Base-by-base conservation (phyloP, 805 yeast genomes). In the Torulaspora gathmanii region DNA sequence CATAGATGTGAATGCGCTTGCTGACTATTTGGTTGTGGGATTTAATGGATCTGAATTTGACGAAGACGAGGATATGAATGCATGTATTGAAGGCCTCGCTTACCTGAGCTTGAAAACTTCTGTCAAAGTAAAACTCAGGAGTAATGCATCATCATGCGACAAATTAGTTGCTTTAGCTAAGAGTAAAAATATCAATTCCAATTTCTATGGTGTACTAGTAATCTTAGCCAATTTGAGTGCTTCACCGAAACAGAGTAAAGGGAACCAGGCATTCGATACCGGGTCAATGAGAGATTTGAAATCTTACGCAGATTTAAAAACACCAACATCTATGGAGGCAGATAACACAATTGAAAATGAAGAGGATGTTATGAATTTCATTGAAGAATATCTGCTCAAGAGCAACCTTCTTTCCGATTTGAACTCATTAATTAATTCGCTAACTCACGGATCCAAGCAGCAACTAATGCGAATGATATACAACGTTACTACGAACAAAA, bases 61-160 rank as follows among this genome's bases (percentile, higher is more conserved):
- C 3, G 43, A 43, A 5, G 26, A 33, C 11, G 50, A 47, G 13
- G 51, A 49, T 19, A 28, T 54, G 5, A 51, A 47, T 3, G 31
- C 37, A 6, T 56, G 67, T 8, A 53, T 77, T 16, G 82, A 78
- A 59, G 78, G 75, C 1, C 55, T 78, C 31, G 77, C 81, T 5
- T 77, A 75, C 44, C 54, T 78, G n/a, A 69, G 72, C 3, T 55
- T 78, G 33, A 74, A 71, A 48, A 51, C 64, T 3, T 55, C 68
- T 5, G 64, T 74, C 0, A 70, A 69, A 48, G 52, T 58, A 1
- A 43, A 42, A 23, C 28, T 77, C 4, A 63, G 81, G 53, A 42
- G 46, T n/a, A 70, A 74, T 47, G 66, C 59, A 1, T 56, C 48
- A 10, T 60, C 70, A 4, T 55, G 71, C 10, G 63, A 67, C 16